Percentiles rank a stretch among this genome's conserved stretches.
These are phyloP conservation scores for Lactarius vividus DNA, from an alignment of 768 basidiomycete genomes.

Conservation along the genomic window DNA sequence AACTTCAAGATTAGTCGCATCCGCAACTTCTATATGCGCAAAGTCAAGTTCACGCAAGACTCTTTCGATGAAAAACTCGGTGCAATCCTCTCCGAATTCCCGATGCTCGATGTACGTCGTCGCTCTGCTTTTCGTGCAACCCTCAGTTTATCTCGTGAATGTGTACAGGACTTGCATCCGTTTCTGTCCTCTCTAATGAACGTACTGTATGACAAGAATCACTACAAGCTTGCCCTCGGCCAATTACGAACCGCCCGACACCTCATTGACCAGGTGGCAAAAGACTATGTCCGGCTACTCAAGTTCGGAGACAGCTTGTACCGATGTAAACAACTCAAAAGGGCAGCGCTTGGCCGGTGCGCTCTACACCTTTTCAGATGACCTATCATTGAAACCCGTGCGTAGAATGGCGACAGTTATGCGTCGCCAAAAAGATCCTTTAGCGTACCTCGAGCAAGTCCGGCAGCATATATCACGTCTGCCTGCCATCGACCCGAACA, in stretches of 20 bases:
- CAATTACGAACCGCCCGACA: constrained; percentile 95
- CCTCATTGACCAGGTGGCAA: constrained; percentile 94
- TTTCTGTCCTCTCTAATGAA: constrained; percentile 96
- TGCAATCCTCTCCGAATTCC: constrained; percentile 93
- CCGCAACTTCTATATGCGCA: constrained; percentile 98
- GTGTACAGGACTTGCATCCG: constrained; percentile 82
- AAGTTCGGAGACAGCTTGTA: constrained; percentile 99
- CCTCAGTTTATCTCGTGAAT: neutral
- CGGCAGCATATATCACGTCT: constrained; percentile 98
- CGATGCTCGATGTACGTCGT: constrained; percentile 85
- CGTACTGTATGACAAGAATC: constrained; percentile 99
- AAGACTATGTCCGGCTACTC: constrained; percentile 93
- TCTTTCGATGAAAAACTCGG: constrained; percentile 94
- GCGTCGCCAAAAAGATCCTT: constrained; percentile 96
- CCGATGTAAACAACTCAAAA: constrained; percentile 97
- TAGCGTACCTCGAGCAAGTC: constrained; percentile 98
- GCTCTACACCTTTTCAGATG: constrained; percentile 33
- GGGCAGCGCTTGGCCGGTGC: constrained; percentile 93
- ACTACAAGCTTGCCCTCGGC: constrained; percentile 97
- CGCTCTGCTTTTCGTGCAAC: constrained; percentile 8
- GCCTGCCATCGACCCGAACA: constrained; percentile 97
- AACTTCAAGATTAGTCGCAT: constrained; percentile 99
- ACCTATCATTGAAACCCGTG: neutral
- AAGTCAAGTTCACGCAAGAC: constrained; percentile 98
- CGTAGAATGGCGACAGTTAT: constrained; percentile 96